These are phyloP conservation scores for Marasmius fiardii DNA, from an alignment of 1,284 basidiomycete species.

Conservation along the genomic window DNA sequence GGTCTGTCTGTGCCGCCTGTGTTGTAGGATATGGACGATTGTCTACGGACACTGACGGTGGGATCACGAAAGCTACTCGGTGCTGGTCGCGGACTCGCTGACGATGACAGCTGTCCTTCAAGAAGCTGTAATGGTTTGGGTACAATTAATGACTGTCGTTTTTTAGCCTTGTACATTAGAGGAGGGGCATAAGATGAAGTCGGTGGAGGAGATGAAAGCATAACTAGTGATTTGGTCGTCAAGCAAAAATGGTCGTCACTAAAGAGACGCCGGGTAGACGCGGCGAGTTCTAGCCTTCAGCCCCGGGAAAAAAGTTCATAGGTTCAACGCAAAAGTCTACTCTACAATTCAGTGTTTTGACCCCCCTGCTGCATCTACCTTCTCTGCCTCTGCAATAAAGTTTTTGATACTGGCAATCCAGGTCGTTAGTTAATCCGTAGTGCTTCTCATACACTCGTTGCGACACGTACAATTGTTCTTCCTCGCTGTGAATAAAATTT, in stretches of 20 bases:
- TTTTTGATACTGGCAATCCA: constrained; percentile 57
- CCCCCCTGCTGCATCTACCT: constrained; percentile 26
- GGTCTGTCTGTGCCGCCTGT: not conserved
- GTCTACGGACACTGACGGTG: not conserved
- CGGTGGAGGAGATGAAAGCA: constrained; percentile 1
- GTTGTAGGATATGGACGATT: not conserved
- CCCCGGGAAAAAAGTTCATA: too few species aligned
- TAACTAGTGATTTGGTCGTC: not conserved
- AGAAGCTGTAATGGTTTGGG: not conserved
- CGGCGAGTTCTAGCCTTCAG: too few species aligned
- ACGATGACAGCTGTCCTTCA: not conserved
- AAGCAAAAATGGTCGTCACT: not conserved
- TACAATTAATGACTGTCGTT: not conserved
- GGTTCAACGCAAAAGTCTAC: too few species aligned
- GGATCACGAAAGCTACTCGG: not conserved
- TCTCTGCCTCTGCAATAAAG: constrained; percentile 60
- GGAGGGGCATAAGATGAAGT: not conserved
- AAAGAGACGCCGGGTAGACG: too few species aligned
- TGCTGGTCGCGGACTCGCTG: not conserved
- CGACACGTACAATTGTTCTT: constrained; percentile 57
- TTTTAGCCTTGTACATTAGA: not conserved
- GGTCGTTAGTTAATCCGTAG: constrained; percentile 30
- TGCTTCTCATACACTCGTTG: constrained; percentile 9
- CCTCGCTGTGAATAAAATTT: constrained; percentile 38
- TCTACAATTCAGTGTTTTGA: not conserved